These are phyloP conservation scores for Xylaria sp. DNA, from an alignment of 2,329 filamentous ascomycete species.

Conservation along the genomic window DNA sequence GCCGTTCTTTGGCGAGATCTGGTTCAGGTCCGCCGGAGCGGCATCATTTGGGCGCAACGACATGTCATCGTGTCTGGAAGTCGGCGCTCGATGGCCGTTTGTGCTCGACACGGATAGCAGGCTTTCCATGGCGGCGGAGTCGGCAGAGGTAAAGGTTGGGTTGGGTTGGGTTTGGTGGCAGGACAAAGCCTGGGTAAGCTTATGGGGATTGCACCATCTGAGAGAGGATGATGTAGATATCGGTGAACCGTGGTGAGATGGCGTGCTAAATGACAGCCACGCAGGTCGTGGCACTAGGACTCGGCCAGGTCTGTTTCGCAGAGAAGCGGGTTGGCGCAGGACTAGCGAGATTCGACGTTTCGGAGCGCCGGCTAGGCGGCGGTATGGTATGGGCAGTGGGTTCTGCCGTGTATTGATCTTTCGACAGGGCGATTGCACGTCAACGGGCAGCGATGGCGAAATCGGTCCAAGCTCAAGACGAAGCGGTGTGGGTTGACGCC, in stretches of 20 bases:
- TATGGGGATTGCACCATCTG: conserved; percentile 30
- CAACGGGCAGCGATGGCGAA: conserved; percentile 20
- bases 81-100: conserved; percentile 20
- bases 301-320: conserved; percentile 3
- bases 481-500: background rate
- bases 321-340: conserved; percentile 20
- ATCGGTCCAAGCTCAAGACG: conserved; percentile 13
- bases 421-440: conserved; percentile 14
- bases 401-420: background rate
- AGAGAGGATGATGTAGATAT: conserved; percentile 19
- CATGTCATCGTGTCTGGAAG: conserved; percentile 17
- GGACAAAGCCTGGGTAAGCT: conserved; percentile 21
- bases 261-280: conserved; percentile 31
- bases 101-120: conserved; percentile 19
- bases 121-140: conserved; percentile 29
- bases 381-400: background rate
- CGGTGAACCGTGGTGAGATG: conserved; percentile 33
- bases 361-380: background rate
- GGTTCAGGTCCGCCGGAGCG: conserved; percentile 10
- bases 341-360: conserved; percentile 28
- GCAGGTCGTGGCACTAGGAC: conserved; percentile 4
- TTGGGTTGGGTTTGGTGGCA: conserved; percentile 19
- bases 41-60: conserved; percentile 16
- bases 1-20: conserved; percentile 12
- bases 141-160: conserved; percentile 6